These are phyloP conservation scores for Asterochloris erici DNA, from an alignment of 139 green algal species.

Conservation along the genomic window DNA sequence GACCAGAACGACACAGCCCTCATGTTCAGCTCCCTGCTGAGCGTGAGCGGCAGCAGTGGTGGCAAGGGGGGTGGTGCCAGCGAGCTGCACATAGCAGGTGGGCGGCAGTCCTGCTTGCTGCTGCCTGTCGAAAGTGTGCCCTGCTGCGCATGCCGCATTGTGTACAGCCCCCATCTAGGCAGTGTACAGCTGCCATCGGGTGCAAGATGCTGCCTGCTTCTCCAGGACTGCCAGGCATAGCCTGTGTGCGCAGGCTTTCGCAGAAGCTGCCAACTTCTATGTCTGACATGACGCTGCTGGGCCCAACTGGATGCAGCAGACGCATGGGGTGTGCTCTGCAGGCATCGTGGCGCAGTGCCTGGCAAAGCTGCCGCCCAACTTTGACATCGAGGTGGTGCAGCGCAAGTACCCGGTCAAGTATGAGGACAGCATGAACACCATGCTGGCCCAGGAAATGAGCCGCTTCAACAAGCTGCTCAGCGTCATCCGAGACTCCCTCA, in stretches of 20 bases:
- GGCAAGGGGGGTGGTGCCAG: neutral
- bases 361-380: constrained; percentile 51
- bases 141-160: no score
- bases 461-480: constrained; percentile 65
- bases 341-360: constrained; percentile 46
- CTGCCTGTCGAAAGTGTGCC: no score
- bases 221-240: no score
- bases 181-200: no score
- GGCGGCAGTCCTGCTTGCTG: no score
- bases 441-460: constrained; percentile 59
- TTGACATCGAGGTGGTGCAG: constrained; percentile 60
- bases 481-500: constrained; percentile 51
- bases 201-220: no score
- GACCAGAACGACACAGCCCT: constrained; percentile 61
- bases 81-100: neutral
- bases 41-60: neutral
- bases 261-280: no score
- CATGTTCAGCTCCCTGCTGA: constrained; percentile 42
- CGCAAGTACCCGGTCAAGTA: constrained; percentile 54
- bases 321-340: no score
- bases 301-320: no score
- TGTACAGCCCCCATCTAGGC: no score
- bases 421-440: constrained; percentile 65
- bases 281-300: no score
- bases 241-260: no score